Percentiles rank a stretch among this genome's conserved stretches.
Conservation (phyloP, 176 grass and related monocot genomes). For the Zizania latifolia region DNA sequence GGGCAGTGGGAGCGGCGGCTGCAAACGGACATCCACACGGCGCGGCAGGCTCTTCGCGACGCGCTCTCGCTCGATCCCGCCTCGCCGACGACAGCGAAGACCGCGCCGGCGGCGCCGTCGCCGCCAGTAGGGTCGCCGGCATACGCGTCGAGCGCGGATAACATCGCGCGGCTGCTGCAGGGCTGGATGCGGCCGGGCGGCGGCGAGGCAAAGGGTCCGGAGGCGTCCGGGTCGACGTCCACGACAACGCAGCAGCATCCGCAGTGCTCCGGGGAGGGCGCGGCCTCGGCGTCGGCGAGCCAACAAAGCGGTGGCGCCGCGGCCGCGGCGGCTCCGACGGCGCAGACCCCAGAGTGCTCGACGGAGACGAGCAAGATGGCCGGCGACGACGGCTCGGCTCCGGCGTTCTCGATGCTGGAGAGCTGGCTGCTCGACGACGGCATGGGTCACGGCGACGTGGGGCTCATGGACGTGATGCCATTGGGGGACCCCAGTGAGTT, state of each 20-base stretch:
- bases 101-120: not conserved
- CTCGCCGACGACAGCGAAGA: not conserved
- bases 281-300: slow-evolving; percentile 44
- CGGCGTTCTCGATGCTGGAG: slow-evolving; percentile 70
- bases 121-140: slow-evolving; percentile 33
- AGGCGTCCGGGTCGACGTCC: slow-evolving; percentile 43
- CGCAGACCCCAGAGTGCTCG: slow-evolving; percentile 42
- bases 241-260: slow-evolving; percentile 32
- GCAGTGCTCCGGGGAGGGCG: slow-evolving; percentile 44
- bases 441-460: slow-evolving; percentile 52
- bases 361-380: slow-evolving; percentile 56
- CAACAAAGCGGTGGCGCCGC: slow-evolving; percentile 33
- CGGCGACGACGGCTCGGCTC: slow-evolving; percentile 5
- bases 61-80: slow-evolving; percentile 65
- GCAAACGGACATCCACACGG: slow-evolving; percentile 93
- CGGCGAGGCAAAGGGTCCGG: slow-evolving; percentile 20
- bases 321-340: not conserved
- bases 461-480: slow-evolving; percentile 57
- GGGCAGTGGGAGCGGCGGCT: slow-evolving; percentile 88
- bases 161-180: slow-evolving; percentile 80
- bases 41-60: slow-evolving; percentile 70
- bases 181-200: slow-evolving; percentile 54
- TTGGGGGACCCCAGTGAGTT: slow-evolving; percentile 61
- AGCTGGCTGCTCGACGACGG: slow-evolving; percentile 86
- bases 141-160: slow-evolving; percentile 86